These are phyloP conservation scores for Chlorella sp. DNA, from an alignment of 139 green algal genomes.

Conservation along the genomic window DNA sequence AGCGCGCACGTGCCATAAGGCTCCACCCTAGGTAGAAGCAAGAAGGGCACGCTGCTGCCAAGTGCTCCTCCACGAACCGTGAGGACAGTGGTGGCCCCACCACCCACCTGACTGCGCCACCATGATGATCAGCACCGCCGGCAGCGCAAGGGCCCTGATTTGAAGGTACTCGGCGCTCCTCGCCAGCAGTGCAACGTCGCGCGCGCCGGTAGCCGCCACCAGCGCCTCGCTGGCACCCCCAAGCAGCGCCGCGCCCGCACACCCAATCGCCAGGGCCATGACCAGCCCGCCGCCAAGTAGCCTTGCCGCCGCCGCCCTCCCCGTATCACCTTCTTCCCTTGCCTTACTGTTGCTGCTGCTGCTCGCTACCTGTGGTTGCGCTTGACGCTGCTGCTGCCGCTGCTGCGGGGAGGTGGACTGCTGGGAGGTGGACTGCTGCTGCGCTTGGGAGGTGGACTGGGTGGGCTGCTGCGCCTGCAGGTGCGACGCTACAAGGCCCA, in stretches of 20 bases:
- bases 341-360: background rate
- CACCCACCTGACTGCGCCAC: slow-evolving; percentile 35
- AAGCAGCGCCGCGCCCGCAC: background rate
- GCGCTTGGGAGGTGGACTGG: background rate
- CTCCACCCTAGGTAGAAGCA: too few relatives aligned
- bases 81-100: too few relatives aligned
- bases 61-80: too few relatives aligned
- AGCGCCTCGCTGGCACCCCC: background rate
- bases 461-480: background rate
- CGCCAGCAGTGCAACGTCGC: slow-evolving; percentile 40
- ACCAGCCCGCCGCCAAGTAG: background rate
- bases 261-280: background rate
- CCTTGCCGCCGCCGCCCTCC: background rate
- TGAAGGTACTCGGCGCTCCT: slow-evolving; percentile 54
- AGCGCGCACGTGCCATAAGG: too few relatives aligned
- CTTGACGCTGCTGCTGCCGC: background rate
- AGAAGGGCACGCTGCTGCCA: too few relatives aligned
- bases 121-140: slow-evolving; percentile 61
- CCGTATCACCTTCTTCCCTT: too few relatives aligned
- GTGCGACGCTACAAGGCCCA: background rate
- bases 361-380: background rate
- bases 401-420: background rate
- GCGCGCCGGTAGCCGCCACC: slow-evolving; percentile 11
- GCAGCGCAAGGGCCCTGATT: slow-evolving; percentile 63
- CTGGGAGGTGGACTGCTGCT: background rate